Evolutionary conservation across 106 monocot species (phyloP), one percentile per base, ranked within the genome.

Genomic region (Dendrobium officinale): DNA sequence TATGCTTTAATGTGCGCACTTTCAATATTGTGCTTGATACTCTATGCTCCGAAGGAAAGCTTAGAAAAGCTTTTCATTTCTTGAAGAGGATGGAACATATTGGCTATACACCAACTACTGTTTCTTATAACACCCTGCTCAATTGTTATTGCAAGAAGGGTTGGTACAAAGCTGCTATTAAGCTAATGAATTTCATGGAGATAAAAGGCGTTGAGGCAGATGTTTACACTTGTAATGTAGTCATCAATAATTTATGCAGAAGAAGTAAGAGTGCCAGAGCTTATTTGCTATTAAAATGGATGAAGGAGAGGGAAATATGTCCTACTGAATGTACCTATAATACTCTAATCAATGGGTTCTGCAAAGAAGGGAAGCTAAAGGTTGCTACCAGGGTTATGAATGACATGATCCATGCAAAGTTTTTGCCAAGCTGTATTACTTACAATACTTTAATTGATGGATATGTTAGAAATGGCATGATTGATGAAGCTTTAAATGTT

Each of bases 371-470:
- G 26, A 91, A 91, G 82, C 74, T 89, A 5, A 6, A 31, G 55
- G 47, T 79, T 75, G 93, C 86, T 64, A 72, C 26, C 44, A 73
- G 76, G 41, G 70, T 93, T 70, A 83, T 93, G 20, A 72, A 77
- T 79, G 87, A 91, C 45, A 93, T 93, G 70, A 89, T 72, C 84
- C 27, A 78, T 75, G 20, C 44, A 33, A 81, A 80, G 48, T 37
- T 89, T 73, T 75, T 51, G 24, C 94, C 88, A 26, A 88, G 81
- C 83, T 47, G 55, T 37, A 81, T 88, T 72, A 90, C 92, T 15
- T 95, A 90, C 83, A 92, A 83, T 79, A 87, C 90, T 45, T 81
- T 92, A 76, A 92, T 92, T 77, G 80, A 90, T 83, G 95, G 92
- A 24, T 75, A 87, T 29, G 90, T 87, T 83, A 78, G 58, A 80